phyloP scores from a whole-genome alignment of 1,284 basidiomycete genomes.

The Amylostereum chailletii region DNA sequence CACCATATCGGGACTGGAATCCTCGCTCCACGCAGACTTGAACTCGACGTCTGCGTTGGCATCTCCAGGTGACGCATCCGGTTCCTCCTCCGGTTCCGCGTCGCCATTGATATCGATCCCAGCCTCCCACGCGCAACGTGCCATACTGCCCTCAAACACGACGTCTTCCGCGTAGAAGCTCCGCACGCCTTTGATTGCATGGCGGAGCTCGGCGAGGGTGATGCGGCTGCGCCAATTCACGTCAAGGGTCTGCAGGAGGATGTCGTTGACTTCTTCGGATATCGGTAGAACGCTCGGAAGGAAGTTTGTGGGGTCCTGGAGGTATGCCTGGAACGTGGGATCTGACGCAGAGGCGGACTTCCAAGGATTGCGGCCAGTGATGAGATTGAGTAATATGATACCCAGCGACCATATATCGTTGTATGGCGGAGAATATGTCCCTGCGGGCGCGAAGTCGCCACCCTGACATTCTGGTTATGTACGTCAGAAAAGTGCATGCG shows the following conservation, averaged over 20 bases:
- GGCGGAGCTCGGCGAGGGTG: conserved; percentile 63
- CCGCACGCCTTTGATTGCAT: conserved; percentile 57
- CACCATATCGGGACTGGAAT: conserved; percentile 55
- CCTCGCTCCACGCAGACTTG: conserved; percentile 48
- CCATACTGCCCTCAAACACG: conserved; percentile 77
- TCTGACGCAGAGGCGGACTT: conserved; percentile 83
- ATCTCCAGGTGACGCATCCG: conserved; percentile 2
- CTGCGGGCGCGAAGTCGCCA: conserved; percentile 60
- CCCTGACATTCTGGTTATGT: conserved; percentile 78
- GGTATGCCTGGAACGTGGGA: conserved; percentile 70
- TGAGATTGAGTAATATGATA: conserved; percentile 91
- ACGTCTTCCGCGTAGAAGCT: conserved; percentile 68
- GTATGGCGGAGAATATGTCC: conserved; percentile 77
- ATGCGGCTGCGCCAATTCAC: conserved; percentile 65
- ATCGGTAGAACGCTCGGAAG: conserved; percentile 70
- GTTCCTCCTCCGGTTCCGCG: conserved; percentile 18
- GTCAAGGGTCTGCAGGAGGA: conserved; percentile 64
- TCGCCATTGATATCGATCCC: conserved; percentile 58
- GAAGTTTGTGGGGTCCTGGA: conserved; percentile 55
- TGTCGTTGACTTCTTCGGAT: conserved; percentile 58
- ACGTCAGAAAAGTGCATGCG: conserved; percentile 9
- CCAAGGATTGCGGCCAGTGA: conserved; percentile 96
- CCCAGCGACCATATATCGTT: conserved; percentile 99
- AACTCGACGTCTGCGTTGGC: conserved; percentile 20
- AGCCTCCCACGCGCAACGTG: conserved; percentile 71